Percentiles rank a stretch among this genome's conserved stretches.
These are phyloP conservation scores for Amylocystis lapponica DNA, from an alignment of 768 basidiomycete species.

Conservation along the genomic window DNA sequence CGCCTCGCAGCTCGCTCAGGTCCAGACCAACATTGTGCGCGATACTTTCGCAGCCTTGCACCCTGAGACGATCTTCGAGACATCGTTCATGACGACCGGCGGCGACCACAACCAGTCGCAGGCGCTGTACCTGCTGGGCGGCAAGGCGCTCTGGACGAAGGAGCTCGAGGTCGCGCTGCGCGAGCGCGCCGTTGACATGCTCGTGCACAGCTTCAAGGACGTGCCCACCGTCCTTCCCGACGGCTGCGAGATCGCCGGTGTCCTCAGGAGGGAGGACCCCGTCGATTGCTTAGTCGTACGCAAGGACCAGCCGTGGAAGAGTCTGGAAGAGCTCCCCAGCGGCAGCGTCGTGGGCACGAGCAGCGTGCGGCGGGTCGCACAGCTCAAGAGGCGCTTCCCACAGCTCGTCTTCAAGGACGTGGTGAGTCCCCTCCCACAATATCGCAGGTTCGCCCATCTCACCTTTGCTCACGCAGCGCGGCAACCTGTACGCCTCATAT, in stretches of 20 bases:
- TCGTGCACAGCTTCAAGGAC: slow-evolving; percentile 92
- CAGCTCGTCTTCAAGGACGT: slow-evolving; percentile 79
- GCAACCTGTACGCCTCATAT: slow-evolving; percentile 68
- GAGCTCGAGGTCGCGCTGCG: slow-evolving; percentile 87
- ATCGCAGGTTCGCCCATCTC: not conserved
- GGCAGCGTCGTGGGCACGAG: slow-evolving; percentile 95
- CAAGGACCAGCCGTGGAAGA: slow-evolving; percentile 61
- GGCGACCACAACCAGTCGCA: slow-evolving; percentile 90
- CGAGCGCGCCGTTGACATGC: slow-evolving; percentile 73
- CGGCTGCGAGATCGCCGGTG: slow-evolving; percentile 80
- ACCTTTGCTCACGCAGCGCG: slow-evolving; percentile 45
- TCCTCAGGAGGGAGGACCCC: slow-evolving; percentile 83
- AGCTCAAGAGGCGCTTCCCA: slow-evolving; percentile 75
- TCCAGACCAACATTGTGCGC: slow-evolving; percentile 82
- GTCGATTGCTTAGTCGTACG: slow-evolving; percentile 87
- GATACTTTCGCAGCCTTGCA: slow-evolving; percentile 53
- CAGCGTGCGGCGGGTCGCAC: slow-evolving; percentile 88
- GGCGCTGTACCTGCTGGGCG: slow-evolving; percentile 79
- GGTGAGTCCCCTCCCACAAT: slow-evolving; percentile 45
- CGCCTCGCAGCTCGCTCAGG: slow-evolving; percentile 80
- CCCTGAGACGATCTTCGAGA: slow-evolving; percentile 44
- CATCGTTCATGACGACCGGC: slow-evolving; percentile 62
- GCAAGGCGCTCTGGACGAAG: slow-evolving; percentile 94
- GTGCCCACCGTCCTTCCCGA: slow-evolving; percentile 83
- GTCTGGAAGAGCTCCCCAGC: slow-evolving; percentile 74